A percentile compares a stretch with the other conserved stretches of the same genome.
phyloP scores from a whole-genome alignment of 1,284 basidiomycete species.

The Cryptococcus sp. region DNA sequence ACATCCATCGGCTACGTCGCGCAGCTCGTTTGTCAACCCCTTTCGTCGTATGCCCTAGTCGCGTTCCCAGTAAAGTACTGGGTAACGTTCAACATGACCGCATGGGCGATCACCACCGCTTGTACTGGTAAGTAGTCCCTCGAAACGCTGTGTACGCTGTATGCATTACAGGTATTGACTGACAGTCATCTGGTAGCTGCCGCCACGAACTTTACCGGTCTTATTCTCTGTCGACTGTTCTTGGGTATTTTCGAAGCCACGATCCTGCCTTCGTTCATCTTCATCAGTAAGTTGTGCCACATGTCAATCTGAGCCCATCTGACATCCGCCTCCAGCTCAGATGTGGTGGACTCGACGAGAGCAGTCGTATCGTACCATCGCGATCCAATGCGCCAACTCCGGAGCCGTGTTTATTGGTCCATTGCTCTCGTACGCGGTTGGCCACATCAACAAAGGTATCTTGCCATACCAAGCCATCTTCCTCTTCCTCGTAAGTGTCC shows the following conservation, averaged over 20 bases:
- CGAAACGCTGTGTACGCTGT: too few species aligned
- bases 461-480: constrained; percentile 54
- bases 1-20: constrained; percentile 37
- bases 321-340: constrained; percentile 17
- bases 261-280: constrained; percentile 23
- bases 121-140: constrained; percentile 7
- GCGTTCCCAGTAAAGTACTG: constrained; percentile 41
- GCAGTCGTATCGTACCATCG: constrained; percentile 35
- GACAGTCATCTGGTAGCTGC: constrained; percentile 5
- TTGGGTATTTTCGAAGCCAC: constrained; percentile 34
- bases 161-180: too few species aligned
- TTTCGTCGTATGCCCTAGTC: constrained; percentile 35
- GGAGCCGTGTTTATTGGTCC: constrained; percentile 33
- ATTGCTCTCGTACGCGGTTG: constrained; percentile 33
- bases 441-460: constrained; percentile 23
- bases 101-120: constrained; percentile 33
- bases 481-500: constrained; percentile 56
- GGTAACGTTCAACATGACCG: constrained; percentile 42
- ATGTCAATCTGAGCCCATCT: neutral
- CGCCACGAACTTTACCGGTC: constrained; percentile 50
- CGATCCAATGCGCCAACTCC: constrained; percentile 29
- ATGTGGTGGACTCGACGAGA: constrained; percentile 43
- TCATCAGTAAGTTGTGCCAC: constrained; percentile 10
- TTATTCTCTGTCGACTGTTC: constrained; percentile 33
- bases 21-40: constrained; percentile 35